A percentile compares a stretch with the other conserved stretches of the same genome.
Conservation (phyloP, 345 rosid species). For the Dipteronia sinensis region DNA sequence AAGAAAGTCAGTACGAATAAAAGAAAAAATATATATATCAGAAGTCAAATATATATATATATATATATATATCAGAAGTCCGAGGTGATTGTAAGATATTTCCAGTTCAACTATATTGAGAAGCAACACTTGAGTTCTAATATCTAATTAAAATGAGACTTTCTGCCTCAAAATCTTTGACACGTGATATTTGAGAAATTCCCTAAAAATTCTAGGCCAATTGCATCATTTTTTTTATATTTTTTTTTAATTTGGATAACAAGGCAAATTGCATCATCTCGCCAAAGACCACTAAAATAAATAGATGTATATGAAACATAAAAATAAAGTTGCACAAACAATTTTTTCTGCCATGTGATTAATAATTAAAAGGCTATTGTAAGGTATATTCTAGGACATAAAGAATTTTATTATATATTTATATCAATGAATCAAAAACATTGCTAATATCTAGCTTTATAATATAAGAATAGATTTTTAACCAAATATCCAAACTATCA, state of each 20-base stretch:
- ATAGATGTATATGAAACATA: not conserved
- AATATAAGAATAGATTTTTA: not conserved
- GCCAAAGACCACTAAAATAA: not conserved
- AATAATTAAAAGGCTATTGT: not conserved
- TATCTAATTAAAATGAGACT: not conserved
- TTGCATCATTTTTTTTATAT: not conserved
- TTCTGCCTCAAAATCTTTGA: not conserved
- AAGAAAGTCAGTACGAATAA: slow-evolving; percentile 11
- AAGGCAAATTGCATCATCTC: not conserved
- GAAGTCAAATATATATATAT: too few relatives aligned
- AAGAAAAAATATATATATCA: not conserved
- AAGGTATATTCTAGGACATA: not conserved
- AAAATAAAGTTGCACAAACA: not conserved
- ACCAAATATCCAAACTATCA: not conserved
- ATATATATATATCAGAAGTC: too few relatives aligned
- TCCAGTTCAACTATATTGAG: not conserved
- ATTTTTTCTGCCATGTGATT: not conserved
- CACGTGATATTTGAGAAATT: not conserved
- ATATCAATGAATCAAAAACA: not conserved
- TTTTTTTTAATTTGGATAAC: not conserved
- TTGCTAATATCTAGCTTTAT: not conserved
- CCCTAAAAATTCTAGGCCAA: not conserved
- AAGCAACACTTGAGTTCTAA: not conserved
- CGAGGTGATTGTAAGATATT: not conserved
- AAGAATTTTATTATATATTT: not conserved